Percentiles rank a stretch among this genome's conserved stretches.
These are phyloP conservation scores for Botryotinia calthae DNA, from an alignment of 2,329 filamentous ascomycete genomes.

Conservation along the genomic window DNA sequence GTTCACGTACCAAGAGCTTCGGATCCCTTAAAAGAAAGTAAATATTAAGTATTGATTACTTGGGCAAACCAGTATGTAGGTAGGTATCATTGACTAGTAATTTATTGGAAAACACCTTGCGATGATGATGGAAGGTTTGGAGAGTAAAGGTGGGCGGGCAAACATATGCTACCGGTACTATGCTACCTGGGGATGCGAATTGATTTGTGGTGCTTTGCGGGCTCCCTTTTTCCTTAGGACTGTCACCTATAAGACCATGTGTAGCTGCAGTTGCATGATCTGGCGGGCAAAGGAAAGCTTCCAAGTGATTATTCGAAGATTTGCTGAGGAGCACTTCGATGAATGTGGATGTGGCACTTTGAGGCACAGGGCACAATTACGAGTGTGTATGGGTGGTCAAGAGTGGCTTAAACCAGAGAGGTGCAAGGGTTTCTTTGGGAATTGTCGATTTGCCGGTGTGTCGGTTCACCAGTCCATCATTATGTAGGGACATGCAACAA, in stretches of 20 bases:
- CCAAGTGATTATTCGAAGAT: neutral
- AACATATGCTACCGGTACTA: neutral
- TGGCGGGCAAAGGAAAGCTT: conserved; percentile 12
- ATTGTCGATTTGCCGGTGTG: neutral
- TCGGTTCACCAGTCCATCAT: neutral
- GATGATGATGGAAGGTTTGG: neutral
- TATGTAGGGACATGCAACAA: neutral
- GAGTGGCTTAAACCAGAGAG: neutral
- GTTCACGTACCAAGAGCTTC: neutral
- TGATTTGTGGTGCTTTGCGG: neutral
- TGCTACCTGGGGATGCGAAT: neutral
- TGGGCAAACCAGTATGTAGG: neutral
- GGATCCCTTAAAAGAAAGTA: neutral
- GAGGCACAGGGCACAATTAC: neutral
- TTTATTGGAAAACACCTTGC: neutral
- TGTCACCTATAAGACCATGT: neutral
- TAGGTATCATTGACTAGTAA: neutral
- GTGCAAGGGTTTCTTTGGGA: neutral
- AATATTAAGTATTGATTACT: conserved; percentile 4
- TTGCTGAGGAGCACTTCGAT: neutral
- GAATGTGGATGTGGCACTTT: conserved; percentile 8
- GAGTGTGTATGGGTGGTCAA: neutral
- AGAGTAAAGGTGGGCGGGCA: neutral
- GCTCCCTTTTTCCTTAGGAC: neutral
- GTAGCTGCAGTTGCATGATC: conserved; percentile 16